phyloP scores from a whole-genome alignment of 441 rosid species.

The Isatis lusitanica region DNA sequence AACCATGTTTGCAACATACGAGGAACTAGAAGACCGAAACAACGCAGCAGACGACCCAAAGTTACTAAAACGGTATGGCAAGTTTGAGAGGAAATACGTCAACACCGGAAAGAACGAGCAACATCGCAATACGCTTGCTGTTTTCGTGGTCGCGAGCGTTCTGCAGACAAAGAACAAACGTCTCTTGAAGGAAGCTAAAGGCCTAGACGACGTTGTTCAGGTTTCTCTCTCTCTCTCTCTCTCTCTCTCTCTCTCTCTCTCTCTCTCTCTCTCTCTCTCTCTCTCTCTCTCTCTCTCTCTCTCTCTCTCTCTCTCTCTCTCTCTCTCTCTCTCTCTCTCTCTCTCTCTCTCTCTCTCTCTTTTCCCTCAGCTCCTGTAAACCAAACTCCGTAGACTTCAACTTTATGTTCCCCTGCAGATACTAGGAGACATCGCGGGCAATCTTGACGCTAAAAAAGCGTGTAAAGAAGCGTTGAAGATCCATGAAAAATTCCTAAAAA shows the following conservation, averaged over 20 bases:
- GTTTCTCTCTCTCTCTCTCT: conserved; percentile 40
- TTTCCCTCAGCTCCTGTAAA: neutral
- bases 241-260: conserved; percentile 29
- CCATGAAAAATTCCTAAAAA: conserved; percentile 70
- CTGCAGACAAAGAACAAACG: conserved; percentile 79
- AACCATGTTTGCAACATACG: conserved; percentile 58
- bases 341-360: conserved; percentile 26
- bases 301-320: conserved; percentile 30
- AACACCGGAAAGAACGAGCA: conserved; percentile 49
- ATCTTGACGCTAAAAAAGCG: conserved; percentile 79
- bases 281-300: conserved; percentile 29
- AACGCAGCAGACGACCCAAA: conserved; percentile 37
- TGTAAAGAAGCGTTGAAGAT: conserved; percentile 78
- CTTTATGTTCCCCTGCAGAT: conserved; percentile 46
- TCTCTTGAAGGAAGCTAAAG: conserved; percentile 81
- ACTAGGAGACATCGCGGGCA: conserved; percentile 65
- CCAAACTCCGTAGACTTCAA: neutral
- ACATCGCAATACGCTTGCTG: conserved; percentile 59
- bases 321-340: conserved; percentile 29
- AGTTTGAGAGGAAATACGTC: conserved; percentile 67
- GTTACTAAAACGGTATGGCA: conserved; percentile 73
- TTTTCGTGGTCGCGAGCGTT: conserved; percentile 86
- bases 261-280: conserved; percentile 30
- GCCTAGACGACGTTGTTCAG: conserved; percentile 85
- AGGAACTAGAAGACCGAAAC: conserved; percentile 41